Conservation (phyloP, 208 protist genomes). For the Leptomonas seymouri region DNA sequence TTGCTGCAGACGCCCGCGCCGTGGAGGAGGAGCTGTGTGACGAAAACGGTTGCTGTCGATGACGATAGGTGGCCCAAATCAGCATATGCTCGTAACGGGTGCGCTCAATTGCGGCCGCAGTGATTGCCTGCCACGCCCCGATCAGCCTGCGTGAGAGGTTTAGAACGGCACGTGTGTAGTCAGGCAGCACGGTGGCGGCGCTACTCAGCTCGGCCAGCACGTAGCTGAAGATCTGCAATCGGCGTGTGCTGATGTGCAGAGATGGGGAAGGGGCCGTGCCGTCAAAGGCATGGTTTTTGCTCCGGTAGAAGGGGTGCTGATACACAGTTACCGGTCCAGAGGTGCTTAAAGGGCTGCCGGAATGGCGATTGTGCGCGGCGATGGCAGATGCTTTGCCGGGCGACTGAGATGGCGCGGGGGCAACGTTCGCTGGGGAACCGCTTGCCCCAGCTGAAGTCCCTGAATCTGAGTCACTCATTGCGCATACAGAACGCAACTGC, state of each 20-base stretch:
- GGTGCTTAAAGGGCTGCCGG: background rate
- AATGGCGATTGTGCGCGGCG: background rate
- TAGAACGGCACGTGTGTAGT: slow-evolving; percentile 58
- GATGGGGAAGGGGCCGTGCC: background rate
- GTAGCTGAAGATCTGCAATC: slow-evolving; percentile 65
- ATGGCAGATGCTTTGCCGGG: background rate
- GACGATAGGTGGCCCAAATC: slow-evolving; percentile 21
- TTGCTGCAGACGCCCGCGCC: no score
- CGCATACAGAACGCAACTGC: no score
- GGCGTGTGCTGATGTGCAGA: slow-evolving; percentile 35
- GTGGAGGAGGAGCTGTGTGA: background rate
- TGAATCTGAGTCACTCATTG: background rate
- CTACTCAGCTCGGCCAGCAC: slow-evolving; percentile 76
- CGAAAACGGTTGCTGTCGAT: background rate
- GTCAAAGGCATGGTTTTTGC: background rate
- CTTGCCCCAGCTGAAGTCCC: background rate
- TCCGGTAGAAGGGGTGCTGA: background rate
- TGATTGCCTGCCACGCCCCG: slow-evolving; percentile 68
- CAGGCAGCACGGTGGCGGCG: slow-evolving; percentile 59
- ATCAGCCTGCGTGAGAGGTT: slow-evolving; percentile 58
- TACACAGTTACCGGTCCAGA: slow-evolving; percentile 11
- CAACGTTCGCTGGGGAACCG: background rate
- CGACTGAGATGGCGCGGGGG: background rate
- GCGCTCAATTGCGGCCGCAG: slow-evolving; percentile 41
- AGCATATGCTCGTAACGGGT: slow-evolving; percentile 33